A percentile compares a stretch with the other conserved stretches of the same genome.
phyloP scores from a whole-genome alignment of 805 yeast species.

The Teunomyces lycoperdinae region DNA sequence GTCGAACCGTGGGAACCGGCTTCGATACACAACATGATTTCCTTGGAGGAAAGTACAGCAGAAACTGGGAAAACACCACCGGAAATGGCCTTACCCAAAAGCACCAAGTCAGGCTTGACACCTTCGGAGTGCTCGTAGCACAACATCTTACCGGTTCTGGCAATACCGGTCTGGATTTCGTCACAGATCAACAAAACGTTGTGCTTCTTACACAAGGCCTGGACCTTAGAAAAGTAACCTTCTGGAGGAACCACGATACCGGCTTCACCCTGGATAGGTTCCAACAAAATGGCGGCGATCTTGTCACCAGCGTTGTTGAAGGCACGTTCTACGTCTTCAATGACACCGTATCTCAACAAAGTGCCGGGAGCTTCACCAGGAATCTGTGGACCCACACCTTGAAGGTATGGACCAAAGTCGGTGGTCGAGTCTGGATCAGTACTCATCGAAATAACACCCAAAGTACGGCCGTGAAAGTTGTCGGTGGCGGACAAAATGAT shows the following conservation, averaged over 20 bases:
- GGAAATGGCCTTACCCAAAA: conserved; percentile 91
- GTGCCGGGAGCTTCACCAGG: conserved; percentile 67
- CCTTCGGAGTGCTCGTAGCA: conserved; percentile 80
- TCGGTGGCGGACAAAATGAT: conserved; percentile 82
- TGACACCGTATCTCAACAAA: conserved; percentile 74
- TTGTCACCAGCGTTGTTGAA: conserved; percentile 79
- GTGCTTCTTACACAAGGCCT: conserved; percentile 72
- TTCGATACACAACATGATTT: conserved; percentile 82
- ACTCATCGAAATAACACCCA: conserved; percentile 93
- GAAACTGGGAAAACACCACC: conserved; percentile 95
- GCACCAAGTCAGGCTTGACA: conserved; percentile 84
- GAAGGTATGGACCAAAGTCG: conserved; percentile 85
- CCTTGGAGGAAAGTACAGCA: conserved; percentile 85
- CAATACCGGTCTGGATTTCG: conserved; percentile 97
- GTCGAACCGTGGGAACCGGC: conserved; percentile 98
- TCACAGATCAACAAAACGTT: conserved; percentile 90
- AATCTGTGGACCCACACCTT: conserved; percentile 77
- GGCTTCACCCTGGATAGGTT: conserved; percentile 98
- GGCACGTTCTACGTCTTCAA: conserved; percentile 84
- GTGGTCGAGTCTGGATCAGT: conserved; percentile 92
- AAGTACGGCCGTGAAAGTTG: conserved; percentile 95
- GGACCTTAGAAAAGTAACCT: conserved; percentile 73
- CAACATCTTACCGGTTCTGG: conserved; percentile 92
- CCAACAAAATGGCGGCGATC: conserved; percentile 86
- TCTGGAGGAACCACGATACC: conserved; percentile 93